phyloP scores from a whole-genome alignment of 2,329 filamentous ascomycete genomes.

The Setomelanomma holmii region DNA sequence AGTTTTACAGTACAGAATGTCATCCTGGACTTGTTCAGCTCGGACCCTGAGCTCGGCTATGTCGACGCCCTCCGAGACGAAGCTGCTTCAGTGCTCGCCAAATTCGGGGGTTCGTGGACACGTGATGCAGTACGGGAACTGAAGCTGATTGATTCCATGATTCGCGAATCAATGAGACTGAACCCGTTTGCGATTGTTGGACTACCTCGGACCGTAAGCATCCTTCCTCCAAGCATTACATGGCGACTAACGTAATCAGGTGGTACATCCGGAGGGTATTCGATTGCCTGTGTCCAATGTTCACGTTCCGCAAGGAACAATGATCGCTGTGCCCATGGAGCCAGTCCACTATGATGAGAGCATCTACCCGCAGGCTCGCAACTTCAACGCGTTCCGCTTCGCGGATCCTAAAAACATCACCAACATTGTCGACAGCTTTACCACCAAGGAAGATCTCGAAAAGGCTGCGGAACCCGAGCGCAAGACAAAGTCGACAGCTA shows the following conservation, averaged over 20 bases:
- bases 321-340: constrained; percentile 21
- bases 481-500: constrained; percentile 23
- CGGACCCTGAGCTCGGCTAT: constrained; percentile 15
- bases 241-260: constrained; percentile 7
- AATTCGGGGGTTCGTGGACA: constrained; percentile 15
- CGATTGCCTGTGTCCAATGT: constrained; percentile 4
- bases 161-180: constrained; percentile 23
- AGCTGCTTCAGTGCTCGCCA: constrained; percentile 11
- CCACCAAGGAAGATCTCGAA: constrained; percentile 14
- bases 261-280: constrained; percentile 16
- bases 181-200: constrained; percentile 18
- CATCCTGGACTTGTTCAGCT: constrained; percentile 21
- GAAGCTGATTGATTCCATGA: constrained; percentile 20
- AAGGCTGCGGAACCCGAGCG: constrained; percentile 4
- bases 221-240: not conserved
- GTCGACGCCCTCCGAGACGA: constrained; percentile 19
- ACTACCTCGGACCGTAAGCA: constrained; percentile 19
- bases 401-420: constrained; percentile 13
- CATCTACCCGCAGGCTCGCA: constrained; percentile 19
- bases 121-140: constrained; percentile 17
- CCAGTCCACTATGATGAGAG: constrained; percentile 17
- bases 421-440: constrained; percentile 20
- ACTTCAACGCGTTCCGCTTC: constrained; percentile 23
- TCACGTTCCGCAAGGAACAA: constrained; percentile 17
- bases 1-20: constrained; percentile 22